Evolutionary conservation across 495 filamentous ascomycete species (phyloP), one percentile per base, ranked within the genome.

Genomic region (Trichoderma reesei): DNA sequence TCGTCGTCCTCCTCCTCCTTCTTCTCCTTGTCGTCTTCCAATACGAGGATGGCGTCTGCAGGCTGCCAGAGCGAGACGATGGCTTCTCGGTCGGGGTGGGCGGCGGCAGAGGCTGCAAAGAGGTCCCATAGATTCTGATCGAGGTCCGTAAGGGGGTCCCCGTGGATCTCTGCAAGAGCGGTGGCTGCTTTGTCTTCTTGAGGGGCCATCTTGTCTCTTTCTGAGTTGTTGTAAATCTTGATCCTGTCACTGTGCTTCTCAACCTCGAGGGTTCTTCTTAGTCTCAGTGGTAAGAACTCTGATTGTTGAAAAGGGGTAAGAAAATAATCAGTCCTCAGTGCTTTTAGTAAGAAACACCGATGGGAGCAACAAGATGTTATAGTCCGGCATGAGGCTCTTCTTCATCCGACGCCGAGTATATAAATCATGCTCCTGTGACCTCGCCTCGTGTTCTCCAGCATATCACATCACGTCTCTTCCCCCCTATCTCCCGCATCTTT

Each of bases 21-120:
- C 26, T 26, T 26, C 26, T 26, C 26, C 26, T 26, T 26, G 26
- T 26, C 13, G 14, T 33, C 37, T 37, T 33, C 11, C 26, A 13
- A n/a, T 41, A 33, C 4, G 9, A 1, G 18, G 16, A 0, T 39
- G 34, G 34, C 7, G 11, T 59, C 44, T 10, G 44, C 46, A 34
- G 62, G 51, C 51, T 68, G 67, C 67, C 67, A 68, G 38, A 68
- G 62, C 26, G 67, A 68, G 3, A 68, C 67, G 14, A 68, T 54
- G 26, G 67, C 67, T 16, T 68, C 67, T 39, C 48, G 39, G 20
- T 68, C 63, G 10, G 67, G 65, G 9, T 46, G 41, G 2, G 39
- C 26, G 4, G 38, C 31, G 38, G 67, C 67, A 4, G 67, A 41
- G 9, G 51, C 44, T 2, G 65, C 33, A 42, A 66, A 65, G 38